Conservation (phyloP, 495 filamentous ascomycete species). For the Daldinia decipiens region DNA sequence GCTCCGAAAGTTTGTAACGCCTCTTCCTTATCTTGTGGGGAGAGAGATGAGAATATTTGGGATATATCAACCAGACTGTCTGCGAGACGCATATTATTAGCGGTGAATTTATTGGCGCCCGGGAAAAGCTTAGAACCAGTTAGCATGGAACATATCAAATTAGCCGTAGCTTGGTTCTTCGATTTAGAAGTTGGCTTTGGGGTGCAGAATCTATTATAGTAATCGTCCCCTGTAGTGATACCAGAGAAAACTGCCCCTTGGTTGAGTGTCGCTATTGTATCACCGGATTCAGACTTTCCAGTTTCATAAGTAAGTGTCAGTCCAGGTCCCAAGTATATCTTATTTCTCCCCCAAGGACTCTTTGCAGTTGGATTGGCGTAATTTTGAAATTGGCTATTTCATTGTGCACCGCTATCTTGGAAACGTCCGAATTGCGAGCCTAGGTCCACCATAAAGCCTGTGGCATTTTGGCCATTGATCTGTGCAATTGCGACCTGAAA, state of each 20-base stretch:
- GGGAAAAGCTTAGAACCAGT: conserved; percentile 47
- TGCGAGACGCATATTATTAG: conserved; percentile 47
- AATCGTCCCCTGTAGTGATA: conserved; percentile 33
- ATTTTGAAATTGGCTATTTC: conserved; percentile 42
- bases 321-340: conserved; percentile 34
- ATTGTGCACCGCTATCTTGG: conserved; percentile 52
- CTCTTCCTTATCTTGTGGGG: conserved; percentile 15
- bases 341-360: conserved; percentile 27
- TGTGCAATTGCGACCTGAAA: conserved; percentile 58
- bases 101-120: conserved; percentile 41
- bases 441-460: conserved; percentile 35
- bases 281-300: conserved; percentile 6
- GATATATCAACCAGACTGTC: conserved; percentile 44
- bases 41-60: conserved; percentile 27
- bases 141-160: conserved; percentile 9
- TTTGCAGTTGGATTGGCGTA: conserved; percentile 10
- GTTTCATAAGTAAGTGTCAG: conserved; percentile 41
- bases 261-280: conserved; percentile 15
- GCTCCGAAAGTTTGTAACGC: conserved; percentile 1
- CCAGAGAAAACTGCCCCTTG: conserved; percentile 24
- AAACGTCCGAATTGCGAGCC: conserved; percentile 33
- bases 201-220: conserved; percentile 45
- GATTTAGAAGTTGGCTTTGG: conserved; percentile 29
- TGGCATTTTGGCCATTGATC: conserved; percentile 51
- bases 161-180: background rate